phyloP scores from a whole-genome alignment of 768 basidiomycete species.

The Holtermannia corniformis region DNA sequence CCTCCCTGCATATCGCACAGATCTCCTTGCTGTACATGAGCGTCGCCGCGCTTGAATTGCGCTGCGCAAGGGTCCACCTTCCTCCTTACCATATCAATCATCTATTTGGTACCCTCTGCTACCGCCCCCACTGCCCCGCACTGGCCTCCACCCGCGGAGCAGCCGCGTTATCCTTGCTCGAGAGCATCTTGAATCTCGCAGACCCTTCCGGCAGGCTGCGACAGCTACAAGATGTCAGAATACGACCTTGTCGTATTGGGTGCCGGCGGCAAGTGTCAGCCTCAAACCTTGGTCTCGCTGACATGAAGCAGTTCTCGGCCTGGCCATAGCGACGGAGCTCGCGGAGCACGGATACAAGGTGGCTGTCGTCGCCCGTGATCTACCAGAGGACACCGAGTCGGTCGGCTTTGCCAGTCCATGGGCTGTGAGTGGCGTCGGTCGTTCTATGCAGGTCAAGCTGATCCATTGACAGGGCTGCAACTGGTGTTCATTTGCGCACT shows the following conservation, averaged over 20 bases:
- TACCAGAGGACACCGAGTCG: slow-evolving; percentile 37
- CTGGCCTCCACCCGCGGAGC: no score
- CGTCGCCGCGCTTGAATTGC: no score
- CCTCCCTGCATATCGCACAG: no score
- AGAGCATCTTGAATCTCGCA: no score
- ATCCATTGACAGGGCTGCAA: slow-evolving; percentile 32
- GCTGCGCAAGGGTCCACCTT: no score
- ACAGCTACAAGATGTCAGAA: not conserved
- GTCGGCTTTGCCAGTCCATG: slow-evolving; percentile 40
- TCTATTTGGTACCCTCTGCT: no score
- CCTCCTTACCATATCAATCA: no score
- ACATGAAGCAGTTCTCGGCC: slow-evolving; percentile 35
- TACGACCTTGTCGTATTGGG: slow-evolving; percentile 26
- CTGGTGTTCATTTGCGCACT: slow-evolving; percentile 31
- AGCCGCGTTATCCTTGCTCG: no score
- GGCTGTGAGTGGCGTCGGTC: slow-evolving; percentile 30
- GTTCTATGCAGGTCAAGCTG: not conserved
- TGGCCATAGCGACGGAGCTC: slow-evolving; percentile 35
- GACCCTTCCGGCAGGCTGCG: no score
- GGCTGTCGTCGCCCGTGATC: slow-evolving; percentile 37
- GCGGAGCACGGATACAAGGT: slow-evolving; percentile 24
- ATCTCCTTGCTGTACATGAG: no score
- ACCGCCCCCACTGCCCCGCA: no score
- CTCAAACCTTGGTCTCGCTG: not conserved
- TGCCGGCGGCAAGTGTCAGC: slow-evolving; percentile 17